phyloP scores from a whole-genome alignment of 108 stramenopile genomes.

The Conticribra guillardii region DNA sequence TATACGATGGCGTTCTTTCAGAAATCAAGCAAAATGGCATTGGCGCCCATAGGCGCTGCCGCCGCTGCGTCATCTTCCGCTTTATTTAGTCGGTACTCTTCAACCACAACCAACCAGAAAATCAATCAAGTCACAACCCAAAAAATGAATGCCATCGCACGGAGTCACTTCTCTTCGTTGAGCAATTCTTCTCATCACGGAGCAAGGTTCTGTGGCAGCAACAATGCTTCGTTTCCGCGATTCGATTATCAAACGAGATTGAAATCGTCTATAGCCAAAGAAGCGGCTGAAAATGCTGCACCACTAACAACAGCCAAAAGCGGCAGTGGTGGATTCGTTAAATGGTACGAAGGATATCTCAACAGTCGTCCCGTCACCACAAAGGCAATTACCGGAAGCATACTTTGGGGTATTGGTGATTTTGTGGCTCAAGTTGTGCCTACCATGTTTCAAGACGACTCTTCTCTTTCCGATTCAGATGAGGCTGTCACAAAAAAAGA shows the following conservation, averaged over 20 bases:
- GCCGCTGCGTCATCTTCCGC: conserved; percentile 23
- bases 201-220: background rate
- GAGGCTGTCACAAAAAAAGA: conserved; percentile 11
- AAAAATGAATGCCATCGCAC: conserved; percentile 12
- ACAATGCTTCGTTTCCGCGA: background rate
- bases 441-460: conserved; percentile 22
- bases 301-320: background rate
- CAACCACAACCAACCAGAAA: conserved; percentile 15
- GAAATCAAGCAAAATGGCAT: conserved; percentile 3
- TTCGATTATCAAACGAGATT: background rate
- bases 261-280: conserved; percentile 2
- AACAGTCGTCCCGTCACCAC: conserved; percentile 60
- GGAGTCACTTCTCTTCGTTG: background rate
- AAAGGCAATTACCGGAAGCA: conserved; percentile 67
- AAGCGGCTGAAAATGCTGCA: background rate
- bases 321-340: conserved; percentile 48
- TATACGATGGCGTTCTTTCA: conserved; percentile 25
- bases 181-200: background rate
- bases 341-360: conserved; percentile 78
- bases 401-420: conserved; percentile 81
- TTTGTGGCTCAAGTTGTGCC: conserved; percentile 76
- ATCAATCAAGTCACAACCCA: conserved; percentile 12
- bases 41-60: conserved; percentile 17
- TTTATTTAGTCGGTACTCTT: conserved; percentile 21
- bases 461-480: conserved; percentile 1